Evolutionary conservation across 257 asterid species (phyloP), one percentile per base, ranked within the genome.

Genomic region (Scutellaria galericulata): DNA sequence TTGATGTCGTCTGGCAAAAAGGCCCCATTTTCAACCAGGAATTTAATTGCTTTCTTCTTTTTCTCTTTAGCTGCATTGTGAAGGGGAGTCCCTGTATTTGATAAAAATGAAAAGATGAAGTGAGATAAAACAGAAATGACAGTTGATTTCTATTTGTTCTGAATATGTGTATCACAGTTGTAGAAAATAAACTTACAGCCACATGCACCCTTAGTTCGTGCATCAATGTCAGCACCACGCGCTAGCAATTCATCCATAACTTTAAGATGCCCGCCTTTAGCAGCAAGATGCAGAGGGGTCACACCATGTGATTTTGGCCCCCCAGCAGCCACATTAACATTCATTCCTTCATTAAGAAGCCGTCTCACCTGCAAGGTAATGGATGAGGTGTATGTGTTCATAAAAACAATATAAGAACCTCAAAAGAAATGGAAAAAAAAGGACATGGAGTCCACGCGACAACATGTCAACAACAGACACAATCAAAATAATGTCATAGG

Each of bases 221-320:
- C 99, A 71, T 95, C 99, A 51, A 95, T 95, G 71, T 95, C 75
- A 73, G 98, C 99, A 78, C 98, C 99, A 45, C 82, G 86, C 73
- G 83, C 98, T 27, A 95, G 89, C 86, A 95, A 75, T 76, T 75
- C 88, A 76, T 92, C 97, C 99, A 95, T 95, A 56, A 95, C 90
- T 80, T 84, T 84, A 15, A 88, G 82, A 65, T 95, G 98, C 37
- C 99, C 99, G 61, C 97, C 98, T 79, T 92, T 90, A 74, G 99
- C 98, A 68, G 99, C 99, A 72, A 95, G 96, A 81, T 95, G 99
- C 74, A 95, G 95, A 37, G 99, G 99, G 79, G 97, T 94, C 79
- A 91, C 81, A 46, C 99, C 98, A 45, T 81, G 91, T 14, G 98
- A 79, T 81, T 91, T 91, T 55, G 97, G 97, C 1, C 99, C 99